These are phyloP conservation scores for Lipomyces yamanashiensis DNA, from an alignment of 805 yeast species.

Conservation along the genomic window DNA sequence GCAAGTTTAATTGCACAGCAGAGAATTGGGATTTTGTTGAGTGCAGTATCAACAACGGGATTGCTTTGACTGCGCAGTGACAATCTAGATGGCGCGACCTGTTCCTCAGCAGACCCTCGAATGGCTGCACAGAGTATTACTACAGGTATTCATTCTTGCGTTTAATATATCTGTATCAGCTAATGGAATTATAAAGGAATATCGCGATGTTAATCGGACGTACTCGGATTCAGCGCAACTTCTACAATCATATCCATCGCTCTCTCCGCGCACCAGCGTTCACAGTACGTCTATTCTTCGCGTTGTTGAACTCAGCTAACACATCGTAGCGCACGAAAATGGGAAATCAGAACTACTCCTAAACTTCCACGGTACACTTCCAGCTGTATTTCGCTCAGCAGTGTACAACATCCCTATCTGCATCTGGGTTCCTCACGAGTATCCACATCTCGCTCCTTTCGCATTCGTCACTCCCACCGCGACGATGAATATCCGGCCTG, in stretches of 20 bases:
- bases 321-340: conserved; percentile 48
- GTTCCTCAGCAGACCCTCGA: conserved; percentile 53
- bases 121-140: conserved; percentile 64
- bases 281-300: conserved; percentile 44
- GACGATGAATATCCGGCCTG: conserved; percentile 57
- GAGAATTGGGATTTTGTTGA: too few species aligned
- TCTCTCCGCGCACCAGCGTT: conserved; percentile 72
- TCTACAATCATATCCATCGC: conserved; percentile 55
- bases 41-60: not conserved
- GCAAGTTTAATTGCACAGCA: not conserved
- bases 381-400: conserved; percentile 43
- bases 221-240: conserved; percentile 67
- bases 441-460: conserved; percentile 73
- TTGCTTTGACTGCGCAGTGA: too few species aligned
- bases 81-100: conserved; percentile 37
- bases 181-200: conserved; percentile 18
- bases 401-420: conserved; percentile 60
- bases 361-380: conserved; percentile 64
- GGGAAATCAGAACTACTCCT: conserved; percentile 68
- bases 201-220: conserved; percentile 31
- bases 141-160: conserved; percentile 47
- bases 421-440: conserved; percentile 76
- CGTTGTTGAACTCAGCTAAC: not conserved
- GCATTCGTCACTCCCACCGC: conserved; percentile 64
- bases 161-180: not conserved